Base-by-base conservation (phyloP, 352 stramenopile species). In the Globisporangium megalacanthum region DNA sequence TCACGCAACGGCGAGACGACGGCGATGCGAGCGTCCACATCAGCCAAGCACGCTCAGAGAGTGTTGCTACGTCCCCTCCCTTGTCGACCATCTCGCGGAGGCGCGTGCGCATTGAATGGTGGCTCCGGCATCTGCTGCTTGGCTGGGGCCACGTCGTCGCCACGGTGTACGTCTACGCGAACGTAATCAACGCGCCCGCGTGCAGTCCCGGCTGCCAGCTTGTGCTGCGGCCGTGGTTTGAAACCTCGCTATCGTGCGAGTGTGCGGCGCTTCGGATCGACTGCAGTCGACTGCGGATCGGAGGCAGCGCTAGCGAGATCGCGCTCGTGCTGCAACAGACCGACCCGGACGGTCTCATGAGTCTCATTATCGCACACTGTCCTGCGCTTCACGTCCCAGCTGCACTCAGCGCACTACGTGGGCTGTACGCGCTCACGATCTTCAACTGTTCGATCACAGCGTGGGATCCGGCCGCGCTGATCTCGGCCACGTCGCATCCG, bases 301-400 rank as follows among this genome's bases (percentile, higher is more conserved):
- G 20, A 4, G 62, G 62, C 4, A 25, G 11, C 6, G 19, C 14
- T 2, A 20, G 29, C 9, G 29, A 62, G 39, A 47, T 70, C 22
- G 45, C 45, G 3, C 6, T 10, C 1, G 39, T 37, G 10, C 54
- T 70, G 1, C 8, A 22, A 3, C 11, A 15, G 4, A 53, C 59
- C 4, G 45, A 61, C 31, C 31, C 33, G 10, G 20, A 46, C 9
- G 62, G 48, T 22, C 49, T 70, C 9, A 36, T 52, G 20, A 57
- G 44, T 19, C 49, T 70, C 7, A 61, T 66, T 13, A 17, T 69
- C 20, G 61, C 50, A 5, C 58, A 66, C 52, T 70, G 58, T 29
- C 58, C 53, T 1, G 3, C 20, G 9, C 45, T 69, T 3, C 31
- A 70, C 29, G 46, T 70, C 1, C 58, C 58, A 3, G 7, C 8